Base-by-base conservation (phyloP, 2,329 filamentous ascomycete species). In the Ophiostoma sp. region DNA sequence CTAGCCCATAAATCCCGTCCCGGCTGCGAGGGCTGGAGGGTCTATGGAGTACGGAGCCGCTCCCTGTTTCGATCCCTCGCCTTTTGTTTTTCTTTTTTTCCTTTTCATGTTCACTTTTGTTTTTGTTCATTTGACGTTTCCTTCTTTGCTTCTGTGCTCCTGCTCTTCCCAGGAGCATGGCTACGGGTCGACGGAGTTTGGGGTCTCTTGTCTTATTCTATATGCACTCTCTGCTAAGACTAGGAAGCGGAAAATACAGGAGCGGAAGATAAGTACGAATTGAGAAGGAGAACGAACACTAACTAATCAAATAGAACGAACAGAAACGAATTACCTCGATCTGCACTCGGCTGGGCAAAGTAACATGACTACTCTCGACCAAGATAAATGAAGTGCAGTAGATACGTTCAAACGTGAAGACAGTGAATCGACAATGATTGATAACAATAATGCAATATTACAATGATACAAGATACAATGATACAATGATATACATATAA, bases 101-200 rank as follows among this genome's bases (percentile, higher is more conserved):
- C 3, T 14, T n/a, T 14, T 12, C 45, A 47, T 47, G 14, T 16
- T 11, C 42, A 47, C 27, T 27, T 27, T 27, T 27, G 27, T 27
- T 27, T 27, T 44, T 44, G 42, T 44, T 12, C 42, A 2, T 27
- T 52, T 52, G n/a, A 14, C 2, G 14, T 14, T 2, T 63, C 12
- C 45, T 16, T 12, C n/a, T 47, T 47, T 16, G n/a, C 42, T 11
- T 62, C 27, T 27, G 27, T 27, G 27, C 27, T 27, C 27, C 2
- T 27, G 27, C 16, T 4, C 27, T 66, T 45, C 49, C 65, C 49
- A 60, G 42, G 38, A 66, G 16, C 65, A 66, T 38, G 49, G 65
- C 40, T 18, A 66, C 65, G 65, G 65, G 65, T 36, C 42, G 18
- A 52, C 16, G 49, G 45, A 47, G 45, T 14, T 47, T 47, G 11